Percentiles rank a stretch among this genome's conserved stretches.
These are phyloP conservation scores for Lactifluus hygrophoroides DNA, from an alignment of 768 basidiomycete species.

Conservation along the genomic window DNA sequence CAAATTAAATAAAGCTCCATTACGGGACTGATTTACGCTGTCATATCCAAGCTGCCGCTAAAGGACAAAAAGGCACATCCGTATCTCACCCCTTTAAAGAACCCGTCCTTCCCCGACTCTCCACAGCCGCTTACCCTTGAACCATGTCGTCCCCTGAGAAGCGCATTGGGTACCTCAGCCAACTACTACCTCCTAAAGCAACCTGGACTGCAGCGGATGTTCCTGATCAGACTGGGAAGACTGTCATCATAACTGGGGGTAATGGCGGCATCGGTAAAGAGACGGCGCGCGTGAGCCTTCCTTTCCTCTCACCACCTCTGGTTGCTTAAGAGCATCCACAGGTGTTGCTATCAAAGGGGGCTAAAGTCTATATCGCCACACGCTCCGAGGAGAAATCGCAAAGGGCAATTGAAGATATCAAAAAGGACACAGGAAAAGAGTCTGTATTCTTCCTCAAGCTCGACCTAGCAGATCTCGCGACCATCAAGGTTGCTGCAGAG, in stretches of 20 bases:
- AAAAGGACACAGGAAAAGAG: constrained; percentile 17
- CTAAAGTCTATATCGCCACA: constrained; percentile 28
- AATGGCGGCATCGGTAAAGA: constrained; percentile 21
- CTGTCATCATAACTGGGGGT: constrained; percentile 23
- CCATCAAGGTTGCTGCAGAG: constrained; percentile 30
- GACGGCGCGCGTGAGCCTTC: constrained; percentile 13
- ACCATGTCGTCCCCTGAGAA: constrained; percentile 8
- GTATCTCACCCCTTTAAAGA: neutral
- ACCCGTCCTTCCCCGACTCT: neutral
- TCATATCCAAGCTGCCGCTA: no score
- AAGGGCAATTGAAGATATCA: constrained; percentile 21
- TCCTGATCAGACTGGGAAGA: constrained; percentile 24
- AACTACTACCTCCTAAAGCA: constrained; percentile 11
- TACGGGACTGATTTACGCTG: no score
- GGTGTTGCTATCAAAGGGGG: constrained; percentile 25
- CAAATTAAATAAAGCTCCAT: neutral
- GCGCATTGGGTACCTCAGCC: constrained; percentile 5
- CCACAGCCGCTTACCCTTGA: neutral
- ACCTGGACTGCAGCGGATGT: constrained; percentile 16
- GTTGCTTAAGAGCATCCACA: constrained; percentile 7
- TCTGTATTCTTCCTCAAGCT: constrained; percentile 26
- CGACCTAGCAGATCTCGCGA: constrained; percentile 31
- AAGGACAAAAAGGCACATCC: neutral
- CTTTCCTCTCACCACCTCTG: neutral
- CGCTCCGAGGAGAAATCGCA: constrained; percentile 21